These are phyloP conservation scores for Plantago coronopus DNA, from an alignment of 305 asterid genomes.

Conservation along the genomic window DNA sequence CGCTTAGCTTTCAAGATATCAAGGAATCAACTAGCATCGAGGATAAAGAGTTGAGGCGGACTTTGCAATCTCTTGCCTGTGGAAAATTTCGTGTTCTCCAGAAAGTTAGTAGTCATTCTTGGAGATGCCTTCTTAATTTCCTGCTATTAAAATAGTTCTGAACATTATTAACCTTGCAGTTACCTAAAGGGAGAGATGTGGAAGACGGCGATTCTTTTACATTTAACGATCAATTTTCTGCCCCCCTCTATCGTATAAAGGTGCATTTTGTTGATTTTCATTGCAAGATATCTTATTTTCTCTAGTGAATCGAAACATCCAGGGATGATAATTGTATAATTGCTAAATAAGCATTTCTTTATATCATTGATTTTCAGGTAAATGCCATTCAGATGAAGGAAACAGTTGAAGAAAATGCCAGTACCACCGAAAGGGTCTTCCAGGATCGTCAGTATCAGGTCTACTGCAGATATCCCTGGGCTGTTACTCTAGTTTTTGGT, in stretches of 20 bases:
- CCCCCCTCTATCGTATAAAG: slow-evolving; percentile 93
- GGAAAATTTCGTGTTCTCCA: slow-evolving; percentile 91
- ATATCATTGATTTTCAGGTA: slow-evolving; percentile 64
- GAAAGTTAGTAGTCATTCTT: slow-evolving; percentile 48
- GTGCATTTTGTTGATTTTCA: slow-evolving; percentile 25
- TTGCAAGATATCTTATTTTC: not conserved
- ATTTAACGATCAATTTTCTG: slow-evolving; percentile 80
- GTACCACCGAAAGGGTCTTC: slow-evolving; percentile 96
- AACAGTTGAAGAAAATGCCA: slow-evolving; percentile 92
- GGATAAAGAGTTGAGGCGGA: slow-evolving; percentile 83
- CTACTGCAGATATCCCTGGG: not conserved
- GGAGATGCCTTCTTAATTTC: slow-evolving; percentile 14
- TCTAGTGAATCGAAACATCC: slow-evolving; percentile 1
- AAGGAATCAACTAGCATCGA: slow-evolving; percentile 83
- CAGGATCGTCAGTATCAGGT: slow-evolving; percentile 99
- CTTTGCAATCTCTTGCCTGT: slow-evolving; percentile 96
- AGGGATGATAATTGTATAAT: not conserved
- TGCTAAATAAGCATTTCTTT: slow-evolving; percentile 23
- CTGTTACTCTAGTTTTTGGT: not conserved
- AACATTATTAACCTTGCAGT: slow-evolving; percentile 40
- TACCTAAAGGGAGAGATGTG: slow-evolving; percentile 93
- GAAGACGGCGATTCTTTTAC: slow-evolving; percentile 71
- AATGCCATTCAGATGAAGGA: slow-evolving; percentile 99
- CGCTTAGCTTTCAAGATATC: slow-evolving; percentile 78
- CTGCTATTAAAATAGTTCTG: not conserved